Base-by-base conservation (phyloP, 2,329 filamentous ascomycete species). In the Diaporthe ampelina region DNA sequence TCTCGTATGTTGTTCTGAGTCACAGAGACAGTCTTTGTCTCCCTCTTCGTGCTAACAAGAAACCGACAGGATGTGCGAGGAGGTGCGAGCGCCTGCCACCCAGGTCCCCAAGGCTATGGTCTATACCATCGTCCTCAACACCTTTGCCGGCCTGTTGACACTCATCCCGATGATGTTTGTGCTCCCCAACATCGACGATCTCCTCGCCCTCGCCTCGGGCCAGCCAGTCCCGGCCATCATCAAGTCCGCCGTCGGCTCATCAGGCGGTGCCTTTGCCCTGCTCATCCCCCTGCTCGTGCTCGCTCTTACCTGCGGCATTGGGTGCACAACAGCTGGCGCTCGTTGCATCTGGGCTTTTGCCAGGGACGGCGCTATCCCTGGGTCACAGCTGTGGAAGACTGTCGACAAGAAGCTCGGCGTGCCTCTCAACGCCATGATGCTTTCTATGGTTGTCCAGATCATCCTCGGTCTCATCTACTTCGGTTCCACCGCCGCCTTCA, bases 71-170 rank as follows among this genome's bases (percentile, higher is more conserved):
- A 94, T 94, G 92, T 94, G 91, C 78, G 93, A 94, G 82, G 93
- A 94, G 81, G 92, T 94, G 17, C 86, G 88, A 79, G 84, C 90
- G 63, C 92, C 92, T 7, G 86, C 91, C 0, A 89, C 87, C 3
- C 92, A 94, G 81, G 92, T 94, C 10, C 92, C 92, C 77, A 93
- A 92, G 81, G 93, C 92, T 78, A 93, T 94, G 90, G 91, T 94
- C 59, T 85, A 85, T 70, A 92, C 92, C 76, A 87, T 94, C 77
- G 77, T 91, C 77, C 87, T 94, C 83, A 94, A 94, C 86, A 90
- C 88, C 67, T 79, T 92, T 76, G 89, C 88, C 76, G 92, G 92
- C 54, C 86, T 94, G 35, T 82, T 94, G 77, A 93, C 93, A 84
- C 85, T 94, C 77, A 88, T 94, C 73, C 91, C 92, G 1, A 84